Evolutionary conservation across 352 stramenopile species (phyloP).

Genomic region (Phytophthora podocarpi): DNA sequence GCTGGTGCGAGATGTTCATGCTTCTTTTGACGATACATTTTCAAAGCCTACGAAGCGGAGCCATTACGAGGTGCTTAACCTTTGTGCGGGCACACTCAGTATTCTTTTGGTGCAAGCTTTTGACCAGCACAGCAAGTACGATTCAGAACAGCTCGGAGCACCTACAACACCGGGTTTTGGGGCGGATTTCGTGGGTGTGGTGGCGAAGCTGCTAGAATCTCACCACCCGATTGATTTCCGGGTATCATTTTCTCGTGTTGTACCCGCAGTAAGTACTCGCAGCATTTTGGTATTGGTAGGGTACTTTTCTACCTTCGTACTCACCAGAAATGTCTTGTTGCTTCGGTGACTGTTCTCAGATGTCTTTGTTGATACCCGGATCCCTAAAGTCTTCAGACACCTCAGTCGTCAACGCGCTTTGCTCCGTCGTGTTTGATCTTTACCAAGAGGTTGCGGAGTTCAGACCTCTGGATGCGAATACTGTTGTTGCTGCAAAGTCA

Average conservation of each 20-base stretch:
- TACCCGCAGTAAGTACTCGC: slow-evolving; percentile 38
- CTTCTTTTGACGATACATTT: slow-evolving; percentile 26
- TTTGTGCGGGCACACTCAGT: slow-evolving; percentile 30
- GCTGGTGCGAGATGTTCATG: slow-evolving; percentile 36
- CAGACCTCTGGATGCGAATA: slow-evolving; percentile 7
- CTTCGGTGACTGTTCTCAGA: slow-evolving; percentile 4
- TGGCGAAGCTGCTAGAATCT: slow-evolving; percentile 31
- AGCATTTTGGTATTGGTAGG: background rate
- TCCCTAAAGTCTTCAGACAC: slow-evolving; percentile 19
- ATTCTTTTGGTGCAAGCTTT: slow-evolving; percentile 29
- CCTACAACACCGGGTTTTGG: slow-evolving; percentile 12
- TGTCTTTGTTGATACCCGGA: slow-evolving; percentile 27
- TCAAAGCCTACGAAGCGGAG: slow-evolving; percentile 5
- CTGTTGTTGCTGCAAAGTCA: background rate
- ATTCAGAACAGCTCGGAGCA: slow-evolving; percentile 1
- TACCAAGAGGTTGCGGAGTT: slow-evolving; percentile 38
- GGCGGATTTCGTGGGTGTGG: slow-evolving; percentile 18
- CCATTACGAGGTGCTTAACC: slow-evolving; percentile 39
- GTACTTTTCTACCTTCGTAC: no score
- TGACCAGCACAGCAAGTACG: slow-evolving; percentile 10
- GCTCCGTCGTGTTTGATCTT: slow-evolving; percentile 46
- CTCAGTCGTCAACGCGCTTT: slow-evolving; percentile 27
- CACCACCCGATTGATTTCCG: slow-evolving; percentile 46
- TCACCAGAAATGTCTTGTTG: background rate
- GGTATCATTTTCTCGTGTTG: slow-evolving; percentile 40